These are phyloP conservation scores for Calonectria crousiana DNA, from an alignment of 2,329 filamentous ascomycete species.

Conservation along the genomic window DNA sequence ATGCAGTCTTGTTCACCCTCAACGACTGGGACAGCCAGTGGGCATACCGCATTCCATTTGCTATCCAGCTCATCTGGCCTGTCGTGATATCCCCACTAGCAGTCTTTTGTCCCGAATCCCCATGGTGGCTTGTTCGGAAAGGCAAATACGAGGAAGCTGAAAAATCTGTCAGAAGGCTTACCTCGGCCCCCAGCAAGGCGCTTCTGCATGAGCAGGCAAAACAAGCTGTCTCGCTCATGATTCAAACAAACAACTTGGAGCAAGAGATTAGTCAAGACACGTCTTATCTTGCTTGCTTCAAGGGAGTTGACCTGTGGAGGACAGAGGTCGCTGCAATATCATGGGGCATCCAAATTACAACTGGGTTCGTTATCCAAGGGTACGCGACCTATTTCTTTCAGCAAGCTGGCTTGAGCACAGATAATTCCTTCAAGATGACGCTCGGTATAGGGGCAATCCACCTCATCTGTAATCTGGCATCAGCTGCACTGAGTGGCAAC, in stretches of 20 bases:
- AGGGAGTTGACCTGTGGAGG: conserved; percentile 56
- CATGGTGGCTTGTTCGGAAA: conserved; percentile 56
- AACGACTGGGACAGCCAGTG: conserved; percentile 30
- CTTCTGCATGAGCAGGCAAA: not conserved
- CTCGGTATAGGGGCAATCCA: conserved; percentile 46
- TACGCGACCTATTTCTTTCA: conserved; percentile 49
- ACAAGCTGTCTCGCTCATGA: not conserved
- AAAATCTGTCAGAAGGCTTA: not conserved
- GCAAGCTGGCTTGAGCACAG: conserved; percentile 46
- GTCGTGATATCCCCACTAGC: conserved; percentile 22
- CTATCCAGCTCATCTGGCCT: conserved; percentile 43
- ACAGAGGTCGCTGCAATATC: conserved; percentile 58
- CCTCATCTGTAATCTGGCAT: conserved; percentile 55
- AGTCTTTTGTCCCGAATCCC: conserved; percentile 49
- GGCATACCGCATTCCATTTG: conserved; percentile 43
- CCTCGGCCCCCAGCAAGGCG: not conserved
- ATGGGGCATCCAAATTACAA: conserved; percentile 30
- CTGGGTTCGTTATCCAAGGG: not conserved
- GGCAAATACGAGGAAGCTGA: conserved; percentile 48
- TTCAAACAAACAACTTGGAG: conserved; percentile 24
- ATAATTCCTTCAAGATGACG: conserved; percentile 30
- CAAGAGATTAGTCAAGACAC: not conserved
- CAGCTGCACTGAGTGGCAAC: conserved; percentile 46
- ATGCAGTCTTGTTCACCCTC: conserved; percentile 43
- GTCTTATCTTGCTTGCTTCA: not conserved